phyloP scores from a whole-genome alignment of 1,139 yeast species.

The Hyphopichia fennica region DNA sequence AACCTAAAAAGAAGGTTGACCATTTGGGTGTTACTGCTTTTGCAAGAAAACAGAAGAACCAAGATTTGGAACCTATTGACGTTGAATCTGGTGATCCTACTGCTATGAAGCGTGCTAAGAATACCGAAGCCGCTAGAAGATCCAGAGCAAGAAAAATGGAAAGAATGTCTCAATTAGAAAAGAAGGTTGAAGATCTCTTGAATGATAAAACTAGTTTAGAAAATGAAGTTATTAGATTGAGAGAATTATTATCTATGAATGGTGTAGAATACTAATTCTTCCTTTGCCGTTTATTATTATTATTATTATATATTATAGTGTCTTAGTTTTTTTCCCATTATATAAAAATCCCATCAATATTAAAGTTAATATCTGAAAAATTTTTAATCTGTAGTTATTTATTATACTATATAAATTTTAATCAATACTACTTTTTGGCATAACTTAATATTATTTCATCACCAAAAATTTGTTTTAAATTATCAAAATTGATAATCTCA shows the following conservation, averaged over 20 bases:
- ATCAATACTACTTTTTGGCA: slow-evolving; percentile 29
- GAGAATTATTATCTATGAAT: slow-evolving; percentile 38
- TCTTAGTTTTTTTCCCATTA: not conserved
- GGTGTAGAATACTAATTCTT: slow-evolving; percentile 21
- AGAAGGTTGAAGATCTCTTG: slow-evolving; percentile 64
- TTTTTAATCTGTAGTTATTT: no score
- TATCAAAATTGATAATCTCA: slow-evolving; percentile 8
- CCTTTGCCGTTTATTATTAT: not conserved
- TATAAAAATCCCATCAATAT: not conserved
- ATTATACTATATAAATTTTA: not conserved
- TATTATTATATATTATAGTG: not conserved
- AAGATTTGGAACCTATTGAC: slow-evolving; percentile 65
- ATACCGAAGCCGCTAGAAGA: slow-evolving; percentile 96
- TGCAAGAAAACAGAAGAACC: slow-evolving; percentile 61
- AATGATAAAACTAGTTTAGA: slow-evolving; percentile 55
- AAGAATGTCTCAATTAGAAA: slow-evolving; percentile 81
- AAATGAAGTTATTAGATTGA: slow-evolving; percentile 59
- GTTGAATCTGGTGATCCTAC: slow-evolving; percentile 61
- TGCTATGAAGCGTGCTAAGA: slow-evolving; percentile 84
- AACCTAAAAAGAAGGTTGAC: slow-evolving; percentile 39
- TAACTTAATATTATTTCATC: slow-evolving; percentile 26
- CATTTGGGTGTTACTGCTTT: slow-evolving; percentile 65
- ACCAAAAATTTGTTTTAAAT: slow-evolving; percentile 20
- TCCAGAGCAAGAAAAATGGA: slow-evolving; percentile 92
- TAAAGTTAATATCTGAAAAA: no score